Percentiles rank a stretch among this genome's conserved stretches.
Conservation (phyloP, 305 asterid genomes). For the Andrographis paniculata region DNA sequence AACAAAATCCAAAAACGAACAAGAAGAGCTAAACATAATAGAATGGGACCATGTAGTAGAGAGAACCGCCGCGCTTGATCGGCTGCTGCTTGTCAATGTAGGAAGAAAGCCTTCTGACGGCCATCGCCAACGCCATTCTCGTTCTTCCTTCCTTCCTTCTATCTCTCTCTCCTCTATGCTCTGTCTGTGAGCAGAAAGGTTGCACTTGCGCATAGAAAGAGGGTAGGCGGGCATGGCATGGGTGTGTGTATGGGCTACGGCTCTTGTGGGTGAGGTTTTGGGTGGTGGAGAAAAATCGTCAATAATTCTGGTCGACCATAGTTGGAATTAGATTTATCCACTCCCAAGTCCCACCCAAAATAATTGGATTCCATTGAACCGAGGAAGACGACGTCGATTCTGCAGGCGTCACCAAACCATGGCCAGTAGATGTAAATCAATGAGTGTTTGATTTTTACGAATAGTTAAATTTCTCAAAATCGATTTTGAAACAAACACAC, state of each 20-base stretch:
- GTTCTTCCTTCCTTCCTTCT: too few relatives aligned
- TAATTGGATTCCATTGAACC: too few relatives aligned
- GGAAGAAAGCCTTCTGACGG: constrained; percentile 67
- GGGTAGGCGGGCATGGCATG: background rate
- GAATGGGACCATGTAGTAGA: constrained; percentile 51
- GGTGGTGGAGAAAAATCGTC: background rate
- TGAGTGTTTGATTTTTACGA: too few relatives aligned
- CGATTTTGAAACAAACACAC: too few relatives aligned
- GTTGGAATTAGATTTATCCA: too few relatives aligned
- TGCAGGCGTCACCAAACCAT: too few relatives aligned
- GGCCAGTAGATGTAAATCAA: too few relatives aligned
- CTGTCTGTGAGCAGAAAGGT: too few relatives aligned
- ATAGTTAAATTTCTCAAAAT: too few relatives aligned
- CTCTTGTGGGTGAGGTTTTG: background rate
- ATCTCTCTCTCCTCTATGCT: too few relatives aligned
- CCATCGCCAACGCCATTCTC: constrained; percentile 81
- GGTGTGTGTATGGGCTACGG: background rate
- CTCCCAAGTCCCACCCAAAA: too few relatives aligned
- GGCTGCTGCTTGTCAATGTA: constrained; percentile 59
- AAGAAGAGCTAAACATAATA: background rate
- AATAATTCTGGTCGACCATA: background rate
- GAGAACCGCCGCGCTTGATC: constrained; percentile 54
- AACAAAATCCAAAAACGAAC: background rate
- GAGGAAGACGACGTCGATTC: too few relatives aligned
- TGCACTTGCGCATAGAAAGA: background rate